These are phyloP conservation scores for Bruguiera parviflora DNA, from an alignment of 345 rosid genomes.

Conservation along the genomic window DNA sequence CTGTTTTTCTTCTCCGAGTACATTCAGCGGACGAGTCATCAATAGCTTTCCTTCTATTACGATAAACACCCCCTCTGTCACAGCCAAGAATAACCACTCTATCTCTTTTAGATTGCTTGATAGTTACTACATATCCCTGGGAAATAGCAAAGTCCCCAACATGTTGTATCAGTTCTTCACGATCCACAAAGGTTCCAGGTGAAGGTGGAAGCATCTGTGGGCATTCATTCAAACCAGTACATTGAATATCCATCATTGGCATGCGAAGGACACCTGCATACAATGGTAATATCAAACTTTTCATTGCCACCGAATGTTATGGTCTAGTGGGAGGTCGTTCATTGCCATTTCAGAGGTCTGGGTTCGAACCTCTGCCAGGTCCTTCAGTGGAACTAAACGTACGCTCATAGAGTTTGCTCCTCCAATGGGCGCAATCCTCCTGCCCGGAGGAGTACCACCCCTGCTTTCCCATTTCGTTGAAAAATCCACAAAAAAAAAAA, in stretches of 20 bases:
- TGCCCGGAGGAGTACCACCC: no score
- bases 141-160: slow-evolving; percentile 53
- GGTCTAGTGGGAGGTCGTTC: no score
- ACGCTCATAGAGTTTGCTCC: no score
- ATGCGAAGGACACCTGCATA: slow-evolving; percentile 25
- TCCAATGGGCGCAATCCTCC: no score
- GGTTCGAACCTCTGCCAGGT: no score
- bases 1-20: slow-evolving; percentile 45
- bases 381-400: no score
- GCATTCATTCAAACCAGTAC: slow-evolving; percentile 25
- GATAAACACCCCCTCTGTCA: slow-evolving; percentile 61
- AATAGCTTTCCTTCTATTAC: slow-evolving; percentile 50
- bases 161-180: slow-evolving; percentile 55
- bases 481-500: no score
- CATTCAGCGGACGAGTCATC: slow-evolving; percentile 45
- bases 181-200: slow-evolving; percentile 50
- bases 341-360: no score
- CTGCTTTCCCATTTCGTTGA: no score
- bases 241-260: slow-evolving; percentile 32
- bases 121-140: slow-evolving; percentile 58
- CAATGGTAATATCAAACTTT: background rate
- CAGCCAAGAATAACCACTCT: slow-evolving; percentile 57
- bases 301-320: no score
- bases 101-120: slow-evolving; percentile 58
- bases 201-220: slow-evolving; percentile 52